phyloP scores from a whole-genome alignment of 495 filamentous ascomycete genomes.

The Daldinia grandis region DNA sequence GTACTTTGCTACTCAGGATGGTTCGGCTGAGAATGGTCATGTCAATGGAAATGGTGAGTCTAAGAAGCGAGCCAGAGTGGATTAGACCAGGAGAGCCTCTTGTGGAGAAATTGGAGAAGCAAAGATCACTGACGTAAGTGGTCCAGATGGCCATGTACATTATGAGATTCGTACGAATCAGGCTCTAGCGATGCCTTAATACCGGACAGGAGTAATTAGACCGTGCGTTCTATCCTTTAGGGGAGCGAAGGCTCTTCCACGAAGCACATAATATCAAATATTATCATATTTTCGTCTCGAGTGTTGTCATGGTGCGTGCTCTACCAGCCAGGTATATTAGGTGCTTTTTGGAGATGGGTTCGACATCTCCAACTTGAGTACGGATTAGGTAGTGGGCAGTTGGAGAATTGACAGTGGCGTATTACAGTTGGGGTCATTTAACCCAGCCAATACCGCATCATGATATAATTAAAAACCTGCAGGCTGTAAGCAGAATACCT shows the following conservation, averaged over 20 bases:
- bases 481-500: too few species aligned
- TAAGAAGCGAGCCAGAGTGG: conserved; percentile 39
- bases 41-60: conserved; percentile 43
- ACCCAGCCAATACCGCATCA: too few species aligned
- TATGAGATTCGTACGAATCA: conserved; percentile 20
- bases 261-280: not conserved
- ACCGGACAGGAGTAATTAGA: conserved; percentile 21
- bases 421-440: too few species aligned
- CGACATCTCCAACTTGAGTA: not conserved
- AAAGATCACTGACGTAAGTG: conserved; percentile 22
- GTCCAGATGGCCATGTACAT: conserved; percentile 13
- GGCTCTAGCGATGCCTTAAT: conserved; percentile 20
- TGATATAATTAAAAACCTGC: too few species aligned
- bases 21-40: conserved; percentile 23
- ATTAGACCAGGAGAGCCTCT: conserved; percentile 11
- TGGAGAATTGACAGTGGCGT: not conserved
- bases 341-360: not conserved
- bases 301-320: not conserved
- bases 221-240: not conserved
- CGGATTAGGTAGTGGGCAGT: too few species aligned
- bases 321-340: not conserved
- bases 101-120: conserved; percentile 18
- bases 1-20: conserved; percentile 50
- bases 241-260: not conserved
- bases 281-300: not conserved